phyloP scores from a whole-genome alignment of 257 asterid genomes.

The Haberlea rhodopensis region DNA sequence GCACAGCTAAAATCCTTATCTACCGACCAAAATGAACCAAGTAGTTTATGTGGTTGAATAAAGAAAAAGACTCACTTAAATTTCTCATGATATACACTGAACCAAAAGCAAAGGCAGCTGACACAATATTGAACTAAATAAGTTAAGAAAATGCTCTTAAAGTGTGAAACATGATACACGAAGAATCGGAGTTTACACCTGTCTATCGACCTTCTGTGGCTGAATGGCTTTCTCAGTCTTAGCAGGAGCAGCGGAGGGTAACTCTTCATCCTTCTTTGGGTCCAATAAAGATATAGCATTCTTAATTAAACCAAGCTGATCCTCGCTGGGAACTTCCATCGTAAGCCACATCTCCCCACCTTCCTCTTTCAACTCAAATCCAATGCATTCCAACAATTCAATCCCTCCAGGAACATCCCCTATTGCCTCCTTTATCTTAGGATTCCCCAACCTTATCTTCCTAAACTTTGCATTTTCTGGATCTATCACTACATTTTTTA shows the following conservation, averaged over 20 bases:
- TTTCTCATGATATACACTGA: neutral
- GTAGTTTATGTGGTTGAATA: neutral
- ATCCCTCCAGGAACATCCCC: slow-evolving; percentile 77
- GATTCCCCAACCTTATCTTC: slow-evolving; percentile 83
- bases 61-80: neutral
- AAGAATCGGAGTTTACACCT: slow-evolving; percentile 44
- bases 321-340: slow-evolving; percentile 67
- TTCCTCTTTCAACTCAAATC: slow-evolving; percentile 78
- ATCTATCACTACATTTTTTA: slow-evolving; percentile 66
- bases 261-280: slow-evolving; percentile 46
- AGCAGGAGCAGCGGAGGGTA: slow-evolving; percentile 33
- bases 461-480: slow-evolving; percentile 85
- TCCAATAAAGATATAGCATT: slow-evolving; percentile 53
- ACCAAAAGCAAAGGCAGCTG: neutral
- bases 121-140: neutral
- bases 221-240: slow-evolving; percentile 46
- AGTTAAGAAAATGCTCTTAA: neutral
- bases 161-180: neutral
- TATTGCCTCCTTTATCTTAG: slow-evolving; percentile 84
- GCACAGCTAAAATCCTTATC: slow-evolving; percentile 13
- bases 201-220: slow-evolving; percentile 67
- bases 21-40: neutral
- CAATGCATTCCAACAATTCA: slow-evolving; percentile 75
- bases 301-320: slow-evolving; percentile 45
- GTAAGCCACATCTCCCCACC: slow-evolving; percentile 77